Evolutionary conservation across 1,139 yeast genomes (phyloP), one percentile per base, ranked within the genome.

Genomic region (Candida freyschussii): DNA sequence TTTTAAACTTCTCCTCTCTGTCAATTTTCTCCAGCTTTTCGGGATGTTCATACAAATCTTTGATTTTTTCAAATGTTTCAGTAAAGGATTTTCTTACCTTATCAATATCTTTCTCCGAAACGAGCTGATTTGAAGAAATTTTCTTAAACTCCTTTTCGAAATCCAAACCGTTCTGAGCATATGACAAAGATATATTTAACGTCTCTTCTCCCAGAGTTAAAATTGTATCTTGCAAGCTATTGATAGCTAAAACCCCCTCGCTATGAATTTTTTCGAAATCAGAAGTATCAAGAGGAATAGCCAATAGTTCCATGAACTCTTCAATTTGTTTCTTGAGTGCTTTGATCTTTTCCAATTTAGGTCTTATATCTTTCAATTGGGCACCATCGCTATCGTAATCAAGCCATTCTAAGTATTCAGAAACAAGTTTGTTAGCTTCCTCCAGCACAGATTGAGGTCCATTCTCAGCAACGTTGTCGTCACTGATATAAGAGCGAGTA

Each of bases 321-420:
- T 57, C 52, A 14, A 67, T 50, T 27, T 53, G 56, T 12, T 40
- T 43, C 23, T 50, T 51, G 16, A 56, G 42, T 1, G 37, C 41
- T 13, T 55, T 47, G 9, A 69, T 46, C 7, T 51, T 54, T 2
- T 51, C 50, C 10, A 57, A 49, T 40, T 51, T 66, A 7, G 52
- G 47, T 17, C 58, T 55, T 22, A 64, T 49, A 29, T 54, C 51
- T 36, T 62, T 62, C 25, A 67, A 39, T 1, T 66, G 43, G 2
- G 85, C 72, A 19, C 63, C 65, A 36, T 76, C 83, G 34, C 85
- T 72, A 15, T 79, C 89, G 45, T 72, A 77, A 34, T 85, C 95
- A 23, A 86, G 62, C 95, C 95, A 85, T 42, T 82, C 93, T 32
- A 82, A 60, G 16, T 68, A 60, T 16, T 75, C 78, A 19, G 62